Base-by-base conservation (phyloP, 257 asterid species). In the Henckelia pumila region DNA sequence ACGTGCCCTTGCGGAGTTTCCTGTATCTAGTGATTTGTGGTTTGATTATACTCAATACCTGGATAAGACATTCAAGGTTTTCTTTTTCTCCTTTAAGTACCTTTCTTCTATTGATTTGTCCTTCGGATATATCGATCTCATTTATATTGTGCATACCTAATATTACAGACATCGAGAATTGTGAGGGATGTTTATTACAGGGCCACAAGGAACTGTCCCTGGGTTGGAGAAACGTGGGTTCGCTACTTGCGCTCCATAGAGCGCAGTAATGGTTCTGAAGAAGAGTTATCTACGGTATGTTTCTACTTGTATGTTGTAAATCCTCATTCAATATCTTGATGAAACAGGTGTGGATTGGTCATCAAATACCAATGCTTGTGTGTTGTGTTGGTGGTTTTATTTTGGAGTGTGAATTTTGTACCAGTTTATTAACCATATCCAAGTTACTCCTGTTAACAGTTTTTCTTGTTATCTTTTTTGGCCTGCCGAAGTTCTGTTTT, bases 121-220 rank as follows among this genome's bases (percentile, higher is more conserved):
- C 68, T 69, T 62, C 53, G 68, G 62, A 32, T 70, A 49, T 61
- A 28, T 24, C 52, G 49, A 59, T 74, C 69, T 67, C 71, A 75
- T 71, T 65, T 57, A 24, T 37, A 73, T 28, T 30, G 68, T 55
- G 50, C 29, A 44, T 60, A 30, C 56, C 37, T 70, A 76, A 52
- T 17, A 30, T 79, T 76, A 70, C 87, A 94, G 99, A 81, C 91
- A 53, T 85, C 96, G 66, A 88, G 82, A 66, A 79, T 87, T 71
- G 95, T 87, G 78, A 89, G 82, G 82, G 91, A 86, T 23, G 85
- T 84, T 65, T 87, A 94, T 77, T 73, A 79, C 74, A 81, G 96
- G 83, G 97, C 99, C 68, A 81, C 96, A 71, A 88, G 93, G 78
- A 94, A 94, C 85, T 94, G 97, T 77, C 95, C 95, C 57, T 91